phyloP scores from a whole-genome alignment of 345 rosid species.

The Sisymbrium altissimum region DNA sequence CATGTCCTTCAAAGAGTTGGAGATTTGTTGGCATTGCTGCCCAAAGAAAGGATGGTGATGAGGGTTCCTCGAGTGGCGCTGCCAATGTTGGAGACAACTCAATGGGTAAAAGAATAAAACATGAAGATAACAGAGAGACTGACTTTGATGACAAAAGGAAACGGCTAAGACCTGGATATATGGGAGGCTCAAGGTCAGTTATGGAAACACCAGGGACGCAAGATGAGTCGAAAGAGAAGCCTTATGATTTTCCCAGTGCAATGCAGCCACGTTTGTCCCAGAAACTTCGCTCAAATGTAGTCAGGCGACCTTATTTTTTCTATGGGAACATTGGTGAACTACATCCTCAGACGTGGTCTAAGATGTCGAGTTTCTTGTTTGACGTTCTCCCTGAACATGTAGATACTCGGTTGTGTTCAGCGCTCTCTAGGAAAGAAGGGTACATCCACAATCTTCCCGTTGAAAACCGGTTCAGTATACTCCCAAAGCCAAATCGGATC shows the following conservation, averaged over 20 bases:
- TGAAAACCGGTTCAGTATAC: slow-evolving; percentile 49
- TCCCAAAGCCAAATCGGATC: slow-evolving; percentile 53
- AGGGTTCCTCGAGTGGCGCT: slow-evolving; percentile 25
- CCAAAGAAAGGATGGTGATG: too few relatives aligned
- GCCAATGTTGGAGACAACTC: slow-evolving; percentile 33
- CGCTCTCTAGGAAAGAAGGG: slow-evolving; percentile 72
- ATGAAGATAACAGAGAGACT: slow-evolving; percentile 33
- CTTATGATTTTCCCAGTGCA: slow-evolving; percentile 28
- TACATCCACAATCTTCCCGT: slow-evolving; percentile 79
- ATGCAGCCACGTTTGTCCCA: slow-evolving; percentile 41
- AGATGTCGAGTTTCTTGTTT: slow-evolving; percentile 61
- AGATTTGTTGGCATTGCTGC: not conserved
- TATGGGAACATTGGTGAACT: slow-evolving; percentile 59
- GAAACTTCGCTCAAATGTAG: slow-evolving; percentile 40
- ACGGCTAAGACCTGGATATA: slow-evolving; percentile 41
- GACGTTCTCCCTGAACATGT: slow-evolving; percentile 68
- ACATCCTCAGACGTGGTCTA: slow-evolving; percentile 52
- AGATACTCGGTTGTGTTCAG: slow-evolving; percentile 53
- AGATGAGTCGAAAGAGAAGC: slow-evolving; percentile 31
- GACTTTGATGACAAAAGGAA: slow-evolving; percentile 46
- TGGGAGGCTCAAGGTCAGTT: slow-evolving; percentile 40
- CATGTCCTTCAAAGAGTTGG: slow-evolving; percentile 24
- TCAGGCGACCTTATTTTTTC: slow-evolving; percentile 68
- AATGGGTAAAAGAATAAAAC: slow-evolving; percentile 63
- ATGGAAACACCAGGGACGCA: slow-evolving; percentile 40